Evolutionary conservation across 2,329 filamentous ascomycete species (phyloP).

Genomic region (Colletotrichum sp.): DNA sequence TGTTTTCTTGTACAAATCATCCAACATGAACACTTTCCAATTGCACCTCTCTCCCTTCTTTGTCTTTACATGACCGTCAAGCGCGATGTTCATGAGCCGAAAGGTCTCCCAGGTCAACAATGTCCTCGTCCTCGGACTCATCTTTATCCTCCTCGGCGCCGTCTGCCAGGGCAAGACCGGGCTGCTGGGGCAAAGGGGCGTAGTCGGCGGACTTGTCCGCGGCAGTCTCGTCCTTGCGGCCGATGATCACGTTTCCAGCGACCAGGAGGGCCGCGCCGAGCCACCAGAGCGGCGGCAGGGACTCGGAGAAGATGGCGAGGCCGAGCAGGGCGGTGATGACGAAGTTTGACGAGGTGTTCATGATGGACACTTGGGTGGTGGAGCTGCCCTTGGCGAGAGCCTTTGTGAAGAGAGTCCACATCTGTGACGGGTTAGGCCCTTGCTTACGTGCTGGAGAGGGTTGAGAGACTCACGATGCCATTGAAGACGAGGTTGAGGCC

Average conservation of each 20-base stretch:
- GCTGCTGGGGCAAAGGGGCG: conserved; percentile 30
- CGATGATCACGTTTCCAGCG: conserved; percentile 79
- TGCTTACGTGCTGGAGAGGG: neutral
- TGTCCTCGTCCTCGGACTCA: conserved; percentile 36
- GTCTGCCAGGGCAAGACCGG: conserved; percentile 6
- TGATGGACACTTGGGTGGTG: conserved; percentile 79
- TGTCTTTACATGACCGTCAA: neutral
- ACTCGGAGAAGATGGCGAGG: conserved; percentile 72
- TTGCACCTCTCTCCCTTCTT: neutral
- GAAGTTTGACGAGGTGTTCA: conserved; percentile 85
- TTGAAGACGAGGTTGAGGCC: conserved; percentile 77
- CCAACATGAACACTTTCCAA: neutral
- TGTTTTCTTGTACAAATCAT: neutral
- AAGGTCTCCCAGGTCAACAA: conserved; percentile 36
- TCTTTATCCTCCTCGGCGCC: conserved; percentile 24
- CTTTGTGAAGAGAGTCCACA: conserved; percentile 85
- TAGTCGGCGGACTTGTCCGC: conserved; percentile 32
- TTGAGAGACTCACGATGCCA: conserved; percentile 57
- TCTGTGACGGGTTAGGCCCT: conserved; percentile 41
- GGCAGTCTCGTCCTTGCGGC: conserved; percentile 64
- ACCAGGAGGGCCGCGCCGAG: conserved; percentile 74
- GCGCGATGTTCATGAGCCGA: conserved; percentile 7
- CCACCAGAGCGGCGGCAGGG: conserved; percentile 78
- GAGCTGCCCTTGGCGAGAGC: conserved; percentile 77
- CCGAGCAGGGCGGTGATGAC: conserved; percentile 78